phyloP scores from a whole-genome alignment of 2,329 filamentous ascomycete genomes.

The Beauveria bassiana region DNA sequence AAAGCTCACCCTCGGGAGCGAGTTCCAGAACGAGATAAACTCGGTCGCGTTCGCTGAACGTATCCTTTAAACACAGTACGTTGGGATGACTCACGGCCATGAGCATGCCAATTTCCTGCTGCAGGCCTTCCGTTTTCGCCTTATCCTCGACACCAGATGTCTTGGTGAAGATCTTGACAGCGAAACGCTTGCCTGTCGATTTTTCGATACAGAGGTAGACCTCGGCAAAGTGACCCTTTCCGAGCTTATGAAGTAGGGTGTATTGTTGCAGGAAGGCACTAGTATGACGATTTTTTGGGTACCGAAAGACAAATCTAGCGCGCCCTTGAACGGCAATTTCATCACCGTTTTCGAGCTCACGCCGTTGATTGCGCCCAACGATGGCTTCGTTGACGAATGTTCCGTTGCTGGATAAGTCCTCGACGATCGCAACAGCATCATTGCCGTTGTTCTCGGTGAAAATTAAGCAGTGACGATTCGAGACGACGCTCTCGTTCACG shows the following conservation, averaged over 20 bases:
- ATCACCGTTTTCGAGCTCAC: constrained; percentile 82
- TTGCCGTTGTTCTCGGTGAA: constrained; percentile 54
- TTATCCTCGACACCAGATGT: constrained; percentile 73
- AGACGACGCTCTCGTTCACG: constrained; percentile 71
- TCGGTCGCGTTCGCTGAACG: constrained; percentile 83
- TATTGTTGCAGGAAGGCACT: constrained; percentile 84
- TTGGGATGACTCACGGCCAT: constrained; percentile 97
- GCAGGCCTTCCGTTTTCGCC: constrained; percentile 75
- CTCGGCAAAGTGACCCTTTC: constrained; percentile 91
- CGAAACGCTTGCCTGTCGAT: constrained; percentile 70
- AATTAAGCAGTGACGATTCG: constrained; percentile 72
- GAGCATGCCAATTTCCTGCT: constrained; percentile 92
- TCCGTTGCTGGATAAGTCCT: constrained; percentile 92
- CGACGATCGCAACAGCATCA: constrained; percentile 65
- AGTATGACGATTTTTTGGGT: constrained; percentile 66
- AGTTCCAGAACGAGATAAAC: constrained; percentile 90
- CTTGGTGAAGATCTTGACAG: constrained; percentile 92
- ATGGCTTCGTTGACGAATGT: constrained; percentile 92
- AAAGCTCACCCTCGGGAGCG: constrained; percentile 86
- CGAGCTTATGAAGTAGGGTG: constrained; percentile 73
- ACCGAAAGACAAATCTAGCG: constrained; percentile 84
- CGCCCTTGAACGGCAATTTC: constrained; percentile 82
- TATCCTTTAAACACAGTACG: constrained; percentile 87
- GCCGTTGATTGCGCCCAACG: constrained; percentile 83
- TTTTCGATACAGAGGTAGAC: constrained; percentile 90